Conservation (phyloP, 768 basidiomycete species). For the Lactifluus piperatus region DNA sequence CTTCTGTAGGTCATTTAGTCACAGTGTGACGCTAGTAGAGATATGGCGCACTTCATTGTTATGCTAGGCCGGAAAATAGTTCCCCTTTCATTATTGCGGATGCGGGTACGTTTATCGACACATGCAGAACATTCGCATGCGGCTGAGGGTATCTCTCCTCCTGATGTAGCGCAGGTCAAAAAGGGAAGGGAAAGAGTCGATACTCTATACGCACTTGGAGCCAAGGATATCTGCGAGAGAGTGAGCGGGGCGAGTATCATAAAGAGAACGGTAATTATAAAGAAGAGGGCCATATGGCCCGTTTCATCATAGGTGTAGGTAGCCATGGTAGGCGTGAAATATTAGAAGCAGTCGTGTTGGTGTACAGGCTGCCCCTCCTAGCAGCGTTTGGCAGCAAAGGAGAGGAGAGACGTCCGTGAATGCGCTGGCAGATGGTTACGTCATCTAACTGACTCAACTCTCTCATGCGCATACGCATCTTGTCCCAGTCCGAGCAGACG, state of each 20-base stretch:
- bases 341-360: not conserved
- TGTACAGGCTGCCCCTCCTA: not conserved
- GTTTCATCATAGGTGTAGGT: slow-evolving; percentile 82
- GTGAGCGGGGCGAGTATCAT: slow-evolving; percentile 78
- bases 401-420: not conserved
- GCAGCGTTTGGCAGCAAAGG: no score
- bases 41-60: slow-evolving; percentile 12
- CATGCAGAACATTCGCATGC: slow-evolving; percentile 20
- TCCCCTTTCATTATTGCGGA: slow-evolving; percentile 22
- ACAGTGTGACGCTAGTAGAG: not conserved
- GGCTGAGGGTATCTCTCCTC: slow-evolving; percentile 3
- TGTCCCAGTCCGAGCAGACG: slow-evolving; percentile 2
- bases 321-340: slow-evolving; percentile 41
- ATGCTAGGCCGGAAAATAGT: not conserved
- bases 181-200: not conserved
- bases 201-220: not conserved
- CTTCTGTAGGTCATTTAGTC: slow-evolving; percentile 34
- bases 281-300: slow-evolving; percentile 84
- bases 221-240: slow-evolving; percentile 25
- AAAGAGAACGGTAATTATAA: slow-evolving; percentile 82
- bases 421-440: slow-evolving; percentile 13
- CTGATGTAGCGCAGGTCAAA: not conserved
- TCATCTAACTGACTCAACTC: not conserved
- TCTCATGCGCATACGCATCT: slow-evolving; percentile 18
- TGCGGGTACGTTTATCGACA: slow-evolving; percentile 28